A percentile compares a stretch with the other conserved stretches of the same genome.
Evolutionary conservation across 2,329 filamentous ascomycete species (phyloP).

Genomic region (Fusarium devonianum): DNA sequence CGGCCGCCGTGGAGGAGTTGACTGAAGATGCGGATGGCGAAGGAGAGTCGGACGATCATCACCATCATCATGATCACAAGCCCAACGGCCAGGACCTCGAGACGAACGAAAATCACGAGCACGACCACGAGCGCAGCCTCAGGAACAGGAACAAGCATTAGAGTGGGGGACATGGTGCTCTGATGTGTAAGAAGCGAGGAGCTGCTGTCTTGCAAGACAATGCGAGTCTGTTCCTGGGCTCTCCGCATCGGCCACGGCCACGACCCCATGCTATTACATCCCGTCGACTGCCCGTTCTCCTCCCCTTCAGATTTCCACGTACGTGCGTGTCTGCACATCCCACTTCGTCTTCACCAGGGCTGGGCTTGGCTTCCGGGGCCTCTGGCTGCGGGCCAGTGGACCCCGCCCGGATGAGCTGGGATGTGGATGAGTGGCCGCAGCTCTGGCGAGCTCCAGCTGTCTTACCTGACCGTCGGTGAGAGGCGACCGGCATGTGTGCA

Average conservation of each 20-base stretch:
- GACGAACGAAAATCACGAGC: conserved; percentile 29
- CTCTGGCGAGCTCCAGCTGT: conserved; percentile 4
- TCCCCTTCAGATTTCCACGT: background rate
- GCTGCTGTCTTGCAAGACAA: conserved; percentile 4
- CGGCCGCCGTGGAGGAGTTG: conserved; percentile 63
- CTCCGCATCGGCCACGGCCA: conserved; percentile 10
- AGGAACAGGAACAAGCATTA: conserved; percentile 44
- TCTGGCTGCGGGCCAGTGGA: conserved; percentile 18
- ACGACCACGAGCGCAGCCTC: conserved; percentile 30
- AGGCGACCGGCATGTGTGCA: conserved; percentile 2
- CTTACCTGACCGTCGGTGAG: conserved; percentile 16
- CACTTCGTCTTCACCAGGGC: conserved; percentile 14
- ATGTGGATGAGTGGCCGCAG: conserved; percentile 10
- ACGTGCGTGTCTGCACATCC: background rate
- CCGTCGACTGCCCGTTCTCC: background rate
- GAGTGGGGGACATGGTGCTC: conserved; percentile 9
- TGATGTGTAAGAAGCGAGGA: conserved; percentile 10
- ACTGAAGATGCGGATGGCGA: conserved; percentile 41
- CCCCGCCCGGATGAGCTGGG: conserved; percentile 25
- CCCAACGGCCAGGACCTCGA: conserved; percentile 33
- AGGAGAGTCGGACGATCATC: conserved; percentile 45
- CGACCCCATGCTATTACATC: conserved; percentile 6
- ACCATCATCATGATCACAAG: conserved; percentile 50
- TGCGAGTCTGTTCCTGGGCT: conserved; percentile 2
- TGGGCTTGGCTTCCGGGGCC: conserved; percentile 14